A percentile compares a stretch with the other conserved stretches of the same genome.
Conservation (phyloP, 1,139 yeast genomes). For the Pichia sp. region DNA sequence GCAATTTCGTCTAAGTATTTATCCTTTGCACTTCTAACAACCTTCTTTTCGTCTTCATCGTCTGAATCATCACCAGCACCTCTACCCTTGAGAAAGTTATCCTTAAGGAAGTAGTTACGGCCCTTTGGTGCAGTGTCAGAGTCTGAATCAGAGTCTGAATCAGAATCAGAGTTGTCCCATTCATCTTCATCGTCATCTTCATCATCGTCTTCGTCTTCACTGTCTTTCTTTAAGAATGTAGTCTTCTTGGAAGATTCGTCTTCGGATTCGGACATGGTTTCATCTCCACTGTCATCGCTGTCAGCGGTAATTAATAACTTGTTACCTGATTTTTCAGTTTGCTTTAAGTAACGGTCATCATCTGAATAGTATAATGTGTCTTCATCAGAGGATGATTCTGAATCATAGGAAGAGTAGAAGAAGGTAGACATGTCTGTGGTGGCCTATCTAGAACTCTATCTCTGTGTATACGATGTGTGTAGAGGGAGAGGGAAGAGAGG, state of each 20-base stretch:
- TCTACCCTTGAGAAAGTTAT: constrained; percentile 47
- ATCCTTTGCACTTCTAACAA: constrained; percentile 92
- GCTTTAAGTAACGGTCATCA: constrained; percentile 52
- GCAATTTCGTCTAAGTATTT: constrained; percentile 88
- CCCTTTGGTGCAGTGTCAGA: constrained; percentile 42
- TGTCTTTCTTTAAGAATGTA: constrained; percentile 30
- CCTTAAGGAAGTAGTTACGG: constrained; percentile 57
- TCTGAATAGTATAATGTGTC: constrained; percentile 69
- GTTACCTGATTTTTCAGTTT: constrained; percentile 7
- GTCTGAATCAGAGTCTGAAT: constrained; percentile 38
- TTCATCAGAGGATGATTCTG: constrained; percentile 71
- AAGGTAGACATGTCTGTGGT: constrained; percentile 61
- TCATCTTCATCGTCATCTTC: constrained; percentile 36
- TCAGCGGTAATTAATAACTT: constrained; percentile 23
- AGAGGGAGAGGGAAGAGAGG: not conserved
- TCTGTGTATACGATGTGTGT: not conserved
- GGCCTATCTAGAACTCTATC: not conserved
- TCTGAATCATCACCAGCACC: constrained; percentile 54
- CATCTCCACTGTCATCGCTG: constrained; percentile 32
- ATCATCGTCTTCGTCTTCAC: constrained; percentile 40
- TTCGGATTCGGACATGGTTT: constrained; percentile 30
- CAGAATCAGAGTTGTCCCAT: constrained; percentile 38
- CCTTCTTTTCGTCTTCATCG: constrained; percentile 64
- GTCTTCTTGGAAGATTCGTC: constrained; percentile 26
- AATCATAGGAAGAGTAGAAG: constrained; percentile 62